Percentiles rank a stretch among this genome's conserved stretches.
These are phyloP conservation scores for Xylaria castorea DNA, from an alignment of 495 filamentous ascomycete species.

Conservation along the genomic window DNA sequence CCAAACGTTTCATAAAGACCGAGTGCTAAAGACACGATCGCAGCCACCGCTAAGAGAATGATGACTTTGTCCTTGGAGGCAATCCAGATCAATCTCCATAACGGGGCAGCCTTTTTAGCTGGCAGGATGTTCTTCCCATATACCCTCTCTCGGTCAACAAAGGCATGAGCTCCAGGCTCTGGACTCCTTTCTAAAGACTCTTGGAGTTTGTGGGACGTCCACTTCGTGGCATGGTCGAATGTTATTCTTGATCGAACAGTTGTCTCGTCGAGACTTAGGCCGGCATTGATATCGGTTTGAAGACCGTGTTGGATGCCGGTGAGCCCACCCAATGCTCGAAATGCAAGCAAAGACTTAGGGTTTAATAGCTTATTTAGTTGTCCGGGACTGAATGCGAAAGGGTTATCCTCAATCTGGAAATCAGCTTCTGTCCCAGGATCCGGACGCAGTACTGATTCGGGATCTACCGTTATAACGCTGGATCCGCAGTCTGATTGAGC, in stretches of 20 bases:
- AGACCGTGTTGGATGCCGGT: conserved; percentile 78
- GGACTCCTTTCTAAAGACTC: conserved; percentile 24
- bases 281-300: conserved; percentile 68
- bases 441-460: conserved; percentile 48
- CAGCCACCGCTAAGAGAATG: conserved; percentile 78
- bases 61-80: conserved; percentile 86
- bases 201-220: conserved; percentile 31
- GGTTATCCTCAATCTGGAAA: conserved; percentile 77
- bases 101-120: conserved; percentile 70
- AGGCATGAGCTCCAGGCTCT: conserved; percentile 29
- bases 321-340: conserved; percentile 80
- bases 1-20: conserved; percentile 68
- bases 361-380: conserved; percentile 80
- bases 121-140: conserved; percentile 75
- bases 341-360: conserved; percentile 79
- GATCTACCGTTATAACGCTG: conserved; percentile 34
- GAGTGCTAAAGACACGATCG: conserved; percentile 81
- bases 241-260: conserved; percentile 66
- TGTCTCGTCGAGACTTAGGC: conserved; percentile 78
- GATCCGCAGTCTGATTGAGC: conserved; percentile 38
- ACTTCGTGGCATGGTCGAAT: conserved; percentile 67
- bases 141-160: conserved; percentile 68
- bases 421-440: conserved; percentile 75
- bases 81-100: conserved; percentile 79
- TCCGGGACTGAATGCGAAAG: conserved; percentile 82